Conservation (phyloP, 805 yeast genomes). For the Suhomyces sp. region DNA sequence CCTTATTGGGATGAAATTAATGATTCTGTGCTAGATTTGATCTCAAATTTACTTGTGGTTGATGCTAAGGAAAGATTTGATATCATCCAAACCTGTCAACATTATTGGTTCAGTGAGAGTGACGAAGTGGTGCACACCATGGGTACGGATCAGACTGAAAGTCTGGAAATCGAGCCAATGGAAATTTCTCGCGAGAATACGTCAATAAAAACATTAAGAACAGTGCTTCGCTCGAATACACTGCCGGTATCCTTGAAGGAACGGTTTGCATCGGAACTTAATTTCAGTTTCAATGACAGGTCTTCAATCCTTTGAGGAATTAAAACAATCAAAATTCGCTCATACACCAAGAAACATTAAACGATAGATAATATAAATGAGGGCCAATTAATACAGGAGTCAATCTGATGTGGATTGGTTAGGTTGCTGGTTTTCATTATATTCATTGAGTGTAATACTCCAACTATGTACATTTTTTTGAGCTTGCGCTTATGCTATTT, state of each 20-base stretch:
- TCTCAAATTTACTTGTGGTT: conserved; percentile 58
- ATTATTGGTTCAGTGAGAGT: conserved; percentile 44
- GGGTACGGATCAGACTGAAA: conserved; percentile 3
- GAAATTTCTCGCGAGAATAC: neutral
- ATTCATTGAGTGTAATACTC: neutral
- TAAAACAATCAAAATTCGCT: neutral
- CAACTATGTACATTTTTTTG: neutral
- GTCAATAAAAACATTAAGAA: conserved; percentile 14
- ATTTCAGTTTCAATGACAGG: conserved; percentile 4
- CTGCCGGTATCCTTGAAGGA: conserved; percentile 30
- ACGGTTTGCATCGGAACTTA: conserved; percentile 23
- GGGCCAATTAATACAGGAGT: too few relatives aligned
- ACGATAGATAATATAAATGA: too few relatives aligned
- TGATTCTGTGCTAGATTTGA: conserved; percentile 65
- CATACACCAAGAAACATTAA: too few relatives aligned
- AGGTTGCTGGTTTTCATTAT: too few relatives aligned
- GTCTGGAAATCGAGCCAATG: conserved; percentile 2
- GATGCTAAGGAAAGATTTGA: conserved; percentile 46
- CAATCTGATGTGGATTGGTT: too few relatives aligned
- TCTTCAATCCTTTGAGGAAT: conserved; percentile 7
- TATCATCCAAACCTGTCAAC: conserved; percentile 38
- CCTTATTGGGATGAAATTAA: conserved; percentile 77
- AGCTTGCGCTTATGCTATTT: conserved; percentile 5
- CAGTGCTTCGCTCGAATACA: conserved; percentile 22
- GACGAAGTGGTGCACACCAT: conserved; percentile 2